These are phyloP conservation scores for Cryptosporidium bovis DNA, from an alignment of 169 alveolate species.

Conservation along the genomic window DNA sequence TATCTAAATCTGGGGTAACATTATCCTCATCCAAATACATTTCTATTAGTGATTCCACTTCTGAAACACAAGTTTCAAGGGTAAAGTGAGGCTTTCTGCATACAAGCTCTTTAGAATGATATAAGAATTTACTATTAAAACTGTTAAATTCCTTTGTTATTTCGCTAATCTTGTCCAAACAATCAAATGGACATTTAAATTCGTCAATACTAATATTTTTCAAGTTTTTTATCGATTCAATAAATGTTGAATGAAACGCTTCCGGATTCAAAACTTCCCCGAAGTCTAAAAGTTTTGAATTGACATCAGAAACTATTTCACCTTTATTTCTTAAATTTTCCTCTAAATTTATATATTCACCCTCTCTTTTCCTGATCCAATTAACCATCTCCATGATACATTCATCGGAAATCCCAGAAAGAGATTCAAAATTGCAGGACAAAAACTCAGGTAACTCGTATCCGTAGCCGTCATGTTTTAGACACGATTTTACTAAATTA, in stretches of 20 bases:
- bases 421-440: not conserved
- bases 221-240: not conserved
- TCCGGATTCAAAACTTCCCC: slow-evolving; percentile 26
- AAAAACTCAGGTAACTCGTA: not conserved
- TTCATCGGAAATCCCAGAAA: not conserved
- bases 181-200: not conserved
- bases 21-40: slow-evolving; percentile 19
- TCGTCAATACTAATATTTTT: not conserved
- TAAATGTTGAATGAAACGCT: not conserved
- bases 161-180: not conserved
- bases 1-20: not conserved
- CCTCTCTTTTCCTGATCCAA: slow-evolving; percentile 12
- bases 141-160: not conserved
- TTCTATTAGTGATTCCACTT: slow-evolving; percentile 15
- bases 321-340: too few relatives aligned
- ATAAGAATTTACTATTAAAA: not conserved
- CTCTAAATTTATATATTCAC: not conserved
- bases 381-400: slow-evolving; percentile 12
- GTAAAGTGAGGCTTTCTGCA: slow-evolving; percentile 4
- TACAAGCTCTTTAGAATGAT: not conserved
- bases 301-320: too few relatives aligned
- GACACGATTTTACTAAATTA: slow-evolving; percentile 13
- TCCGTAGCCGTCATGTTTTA: slow-evolving; percentile 12
- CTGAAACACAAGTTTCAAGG: slow-evolving; percentile 16
- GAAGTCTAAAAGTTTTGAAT: too few relatives aligned